These are phyloP conservation scores for Cicer judaicum DNA, from an alignment of 306 rosid species.

Conservation along the genomic window DNA sequence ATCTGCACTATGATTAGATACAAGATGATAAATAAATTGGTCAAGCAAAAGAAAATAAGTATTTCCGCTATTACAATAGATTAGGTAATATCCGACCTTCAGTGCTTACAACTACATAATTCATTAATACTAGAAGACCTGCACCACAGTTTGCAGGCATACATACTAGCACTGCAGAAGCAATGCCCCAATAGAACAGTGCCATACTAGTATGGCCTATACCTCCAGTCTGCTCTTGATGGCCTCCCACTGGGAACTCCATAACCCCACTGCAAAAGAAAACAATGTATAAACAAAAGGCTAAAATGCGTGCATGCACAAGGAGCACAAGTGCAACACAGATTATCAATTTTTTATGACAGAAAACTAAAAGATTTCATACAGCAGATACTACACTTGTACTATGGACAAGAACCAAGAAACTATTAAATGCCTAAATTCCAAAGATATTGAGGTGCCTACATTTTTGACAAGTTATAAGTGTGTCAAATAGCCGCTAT, in stretches of 20 bases:
- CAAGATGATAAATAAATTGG: constrained; percentile 15
- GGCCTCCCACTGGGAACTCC: constrained; percentile 82
- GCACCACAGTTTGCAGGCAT: constrained; percentile 15
- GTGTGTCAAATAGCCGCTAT: too few relatives aligned
- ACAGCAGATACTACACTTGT: constrained; percentile 19
- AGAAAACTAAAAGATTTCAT: constrained; percentile 4
- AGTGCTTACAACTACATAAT: constrained; percentile 20
- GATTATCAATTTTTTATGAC: constrained; percentile 12
- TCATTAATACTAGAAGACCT: neutral
- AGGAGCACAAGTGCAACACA: neutral
- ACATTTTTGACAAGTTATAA: neutral
- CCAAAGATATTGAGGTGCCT: constrained; percentile 8
- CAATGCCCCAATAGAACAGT: constrained; percentile 29
- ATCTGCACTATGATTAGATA: constrained; percentile 26
- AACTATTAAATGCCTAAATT: constrained; percentile 19
- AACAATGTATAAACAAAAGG: constrained; percentile 8
- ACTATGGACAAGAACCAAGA: neutral
- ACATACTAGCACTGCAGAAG: constrained; percentile 30
- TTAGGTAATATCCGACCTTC: constrained; percentile 34
- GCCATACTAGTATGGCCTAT: constrained; percentile 78
- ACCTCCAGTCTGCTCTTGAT: constrained; percentile 95
- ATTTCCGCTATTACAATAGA: constrained; percentile 8
- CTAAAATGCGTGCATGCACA: neutral
- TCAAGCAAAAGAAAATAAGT: constrained; percentile 1
- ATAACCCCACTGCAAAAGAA: constrained; percentile 85